Base-by-base conservation (phyloP, 2,329 filamentous ascomycete species). In the Aspergillus puulaauensis region DNA sequence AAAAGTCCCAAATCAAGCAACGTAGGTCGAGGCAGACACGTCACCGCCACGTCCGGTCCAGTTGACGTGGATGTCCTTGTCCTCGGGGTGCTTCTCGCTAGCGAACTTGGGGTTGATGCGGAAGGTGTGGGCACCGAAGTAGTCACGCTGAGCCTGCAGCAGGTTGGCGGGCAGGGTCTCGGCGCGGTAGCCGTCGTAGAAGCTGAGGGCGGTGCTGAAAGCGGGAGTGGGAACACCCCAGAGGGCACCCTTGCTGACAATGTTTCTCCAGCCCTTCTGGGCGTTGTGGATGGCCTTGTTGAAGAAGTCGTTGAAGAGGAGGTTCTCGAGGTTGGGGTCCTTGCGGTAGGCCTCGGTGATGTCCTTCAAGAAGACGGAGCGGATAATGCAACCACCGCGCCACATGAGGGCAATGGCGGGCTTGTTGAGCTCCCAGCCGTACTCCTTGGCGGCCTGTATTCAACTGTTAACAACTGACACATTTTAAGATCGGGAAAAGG, bases 381-480 rank as follows among this genome's bases (percentile, higher is more conserved):
- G 93, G 82, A 99, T 99, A 73, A 99, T 99, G 86, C 95, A 99
- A 70, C 95, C 95, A 82, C 95, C 95, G 78, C 95, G 91, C 95
- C 95, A 99, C 95, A 99, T 99, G 75, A 99, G 90, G 70, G 95
- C 95, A 74, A 99, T 99, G 71, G 96, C 96, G 66, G 95, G 95
- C 90, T 98, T 98, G 90, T 99, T 97, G 70, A 99, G 89, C 86
- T 97, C 97, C 95, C 95, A 99, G 70, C 81, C 80, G 83, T 96
- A 99, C 79, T 98, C 91, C 80, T 89, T 92, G 79, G 93, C 95
- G 69, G 95, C 93, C 90, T 95, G 68, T 58, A 45, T 73, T 53
- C 52, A 24, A 24, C 19, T 9, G 31, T 60, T 49, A 63, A 52
- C 56, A 47, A 46, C 35, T 35, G 33, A 21, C 6, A 15, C 41